Evolutionary conservation across 345 rosid species (phyloP), one percentile per base, ranked within the genome.

Genomic region (Salix udensis): DNA sequence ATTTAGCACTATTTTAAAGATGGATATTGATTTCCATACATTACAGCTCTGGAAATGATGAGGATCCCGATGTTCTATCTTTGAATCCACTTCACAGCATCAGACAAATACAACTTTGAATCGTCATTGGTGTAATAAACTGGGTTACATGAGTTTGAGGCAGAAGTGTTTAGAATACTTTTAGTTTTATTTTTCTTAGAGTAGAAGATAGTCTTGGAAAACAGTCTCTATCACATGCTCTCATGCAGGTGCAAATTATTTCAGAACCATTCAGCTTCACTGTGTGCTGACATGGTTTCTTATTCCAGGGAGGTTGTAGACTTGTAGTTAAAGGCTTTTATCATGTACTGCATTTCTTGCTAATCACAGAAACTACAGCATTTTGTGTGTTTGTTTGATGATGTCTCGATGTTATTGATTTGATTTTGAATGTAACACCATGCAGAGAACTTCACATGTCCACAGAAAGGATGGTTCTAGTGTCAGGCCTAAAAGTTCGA

Each of bases 391-490:
- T 30, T 46, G 39, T 34, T 68, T 9, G 76, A 60, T 31, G 26
- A 37, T 53, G 31, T 34, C 24, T 21, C 31, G 31, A 6, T 64
- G 62, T 42, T 78, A 42, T 61, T 39, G 24, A 77, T 78, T 74
- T 83, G 62, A 81, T 86, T 80, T 82, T 68, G 62, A 46, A 72
- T 55, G 48, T 44, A 42, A 72, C 8, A 31, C 44, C 70, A 13
- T 86, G 84, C 87, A 87, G 90, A 88, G 86, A 84, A 30, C 85
- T 75, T 76, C 86, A 26, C 87, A 84, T 50, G 21, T 75, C 36
- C 89, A 80, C 81, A 90, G 80, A 83, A 88, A 73, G 84, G 91
- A 92, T 36, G 84, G 92, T 77, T 87, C 91, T 50, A 86, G 73
- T 86, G 85, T 79, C 48, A 87, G 86, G 86, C 79, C 92, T 58